These are phyloP conservation scores for Kurtzmaniella quercitrusa DNA, from an alignment of 1,139 yeast genomes.

Conservation along the genomic window DNA sequence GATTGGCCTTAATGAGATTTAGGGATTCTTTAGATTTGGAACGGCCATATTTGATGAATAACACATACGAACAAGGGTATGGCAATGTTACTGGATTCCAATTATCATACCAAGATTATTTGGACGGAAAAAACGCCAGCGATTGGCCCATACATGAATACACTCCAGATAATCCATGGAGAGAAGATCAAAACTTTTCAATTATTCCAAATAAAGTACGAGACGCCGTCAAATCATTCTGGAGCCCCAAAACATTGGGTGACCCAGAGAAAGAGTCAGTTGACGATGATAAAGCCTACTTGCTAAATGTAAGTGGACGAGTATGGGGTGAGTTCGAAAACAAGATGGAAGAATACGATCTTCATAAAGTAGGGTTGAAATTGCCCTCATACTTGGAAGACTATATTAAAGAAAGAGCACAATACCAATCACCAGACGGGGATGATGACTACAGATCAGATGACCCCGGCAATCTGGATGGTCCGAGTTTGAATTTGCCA, in stretches of 20 bases:
- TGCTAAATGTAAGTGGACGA: constrained; percentile 49
- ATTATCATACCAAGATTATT: constrained; percentile 55
- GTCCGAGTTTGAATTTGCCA: constrained; percentile 19
- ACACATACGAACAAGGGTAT: constrained; percentile 51
- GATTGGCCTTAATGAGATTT: constrained; percentile 23
- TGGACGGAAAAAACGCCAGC: constrained; percentile 36
- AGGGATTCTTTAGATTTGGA: constrained; percentile 29
- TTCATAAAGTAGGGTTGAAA: constrained; percentile 18
- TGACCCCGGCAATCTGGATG: constrained; percentile 10
- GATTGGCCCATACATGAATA: constrained; percentile 56
- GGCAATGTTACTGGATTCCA: constrained; percentile 73
- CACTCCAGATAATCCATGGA: constrained; percentile 43
- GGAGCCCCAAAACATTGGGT: constrained; percentile 34
- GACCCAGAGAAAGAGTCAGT: constrained; percentile 6
- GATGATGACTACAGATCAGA: constrained; percentile 17
- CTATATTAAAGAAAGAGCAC: constrained; percentile 27
- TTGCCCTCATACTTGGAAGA: constrained; percentile 42
- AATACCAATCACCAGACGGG: constrained; percentile 17
- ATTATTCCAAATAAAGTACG: constrained; percentile 60
- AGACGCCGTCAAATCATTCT: constrained; percentile 39
- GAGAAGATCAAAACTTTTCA: constrained; percentile 49
- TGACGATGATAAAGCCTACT: constrained; percentile 25
- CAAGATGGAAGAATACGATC: constrained; percentile 12
- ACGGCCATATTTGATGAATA: constrained; percentile 28
- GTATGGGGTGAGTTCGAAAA: constrained; percentile 42